A percentile compares a stretch with the other conserved stretches of the same genome.
These are phyloP conservation scores for Geranium incanum DNA, from an alignment of 441 rosid genomes.

Conservation along the genomic window DNA sequence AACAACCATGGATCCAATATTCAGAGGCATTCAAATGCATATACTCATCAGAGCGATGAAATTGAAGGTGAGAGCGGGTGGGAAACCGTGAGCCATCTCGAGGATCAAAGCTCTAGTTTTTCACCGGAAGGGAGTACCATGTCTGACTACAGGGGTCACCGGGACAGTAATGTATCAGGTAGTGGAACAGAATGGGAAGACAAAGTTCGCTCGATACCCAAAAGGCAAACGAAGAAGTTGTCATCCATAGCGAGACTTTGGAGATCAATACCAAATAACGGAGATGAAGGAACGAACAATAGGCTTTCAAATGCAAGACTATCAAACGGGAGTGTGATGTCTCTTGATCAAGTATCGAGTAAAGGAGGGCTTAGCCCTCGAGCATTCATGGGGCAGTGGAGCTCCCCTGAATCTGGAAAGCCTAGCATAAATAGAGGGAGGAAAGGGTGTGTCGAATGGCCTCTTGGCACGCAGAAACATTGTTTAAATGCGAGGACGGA, in stretches of 20 bases:
- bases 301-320: constrained; percentile 29
- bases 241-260: constrained; percentile 77
- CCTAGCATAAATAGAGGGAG: constrained; percentile 66
- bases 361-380: constrained; percentile 2
- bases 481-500: constrained; percentile 66
- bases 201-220: constrained; percentile 55
- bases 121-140: constrained; percentile 36
- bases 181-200: no score
- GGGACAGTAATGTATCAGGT: no score
- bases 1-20: no score
- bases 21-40: no score
- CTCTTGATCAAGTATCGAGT: not conserved
- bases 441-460: constrained; percentile 73
- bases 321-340: constrained; percentile 7
- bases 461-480: constrained; percentile 65
- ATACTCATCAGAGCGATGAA: no score
- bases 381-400: constrained; percentile 62
- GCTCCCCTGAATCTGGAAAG: constrained; percentile 64
- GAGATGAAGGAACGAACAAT: constrained; percentile 58
- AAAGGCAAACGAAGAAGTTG: constrained; percentile 46
- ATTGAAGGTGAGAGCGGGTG: not conserved
- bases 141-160: no score
- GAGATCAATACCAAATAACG: constrained; percentile 49
- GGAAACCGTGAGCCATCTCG: constrained; percentile 25
- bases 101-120: constrained; percentile 82